Evolutionary conservation across 2,329 filamentous ascomycete species (phyloP).

Genomic region (Bipolaris cookei): DNA sequence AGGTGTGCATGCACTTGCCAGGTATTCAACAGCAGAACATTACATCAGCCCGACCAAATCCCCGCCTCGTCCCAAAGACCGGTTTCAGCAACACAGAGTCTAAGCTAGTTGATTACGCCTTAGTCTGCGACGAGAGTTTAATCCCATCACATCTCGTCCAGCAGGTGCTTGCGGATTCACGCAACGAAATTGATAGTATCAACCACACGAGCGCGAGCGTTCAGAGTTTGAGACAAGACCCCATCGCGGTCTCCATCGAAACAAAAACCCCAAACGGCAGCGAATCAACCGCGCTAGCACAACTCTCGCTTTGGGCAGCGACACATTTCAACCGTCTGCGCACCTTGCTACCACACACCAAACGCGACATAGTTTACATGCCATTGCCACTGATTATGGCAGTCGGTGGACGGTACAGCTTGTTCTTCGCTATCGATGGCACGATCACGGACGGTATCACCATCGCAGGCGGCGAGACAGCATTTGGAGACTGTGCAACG

Average conservation of each 20-base stretch:
- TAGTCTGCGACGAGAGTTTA: constrained; percentile 2
- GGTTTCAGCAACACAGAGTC: constrained; percentile 10
- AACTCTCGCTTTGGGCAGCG: constrained; percentile 16
- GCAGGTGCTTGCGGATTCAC: constrained; percentile 10
- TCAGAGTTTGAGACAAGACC: not conserved
- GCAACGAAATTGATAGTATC: constrained; percentile 8
- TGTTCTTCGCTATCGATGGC: constrained; percentile 16
- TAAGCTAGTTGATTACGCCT: constrained; percentile 13
- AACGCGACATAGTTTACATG: constrained; percentile 8
- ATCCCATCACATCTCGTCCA: constrained; percentile 5
- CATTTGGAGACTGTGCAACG: constrained; percentile 9
- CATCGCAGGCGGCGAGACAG: constrained; percentile 10
- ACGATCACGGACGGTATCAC: constrained; percentile 9
- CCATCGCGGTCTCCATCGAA: not conserved
- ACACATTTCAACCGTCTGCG: constrained; percentile 17
- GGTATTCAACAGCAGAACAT: constrained; percentile 12
- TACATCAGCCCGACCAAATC: constrained; percentile 9
- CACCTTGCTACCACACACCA: constrained; percentile 7
- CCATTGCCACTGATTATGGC: constrained; percentile 13
- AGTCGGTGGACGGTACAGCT: constrained; percentile 11
- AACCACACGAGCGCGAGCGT: not conserved
- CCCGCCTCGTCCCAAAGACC: constrained; percentile 13
- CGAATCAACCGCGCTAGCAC: constrained; percentile 11
- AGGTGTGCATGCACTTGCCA: constrained; percentile 9
- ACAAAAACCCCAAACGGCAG: constrained; percentile 10